Percentiles rank a stretch among this genome's conserved stretches.
Conservation (phyloP, 371 early-diverging fungal species). For the Syncephalastrum contaminatum region DNA sequence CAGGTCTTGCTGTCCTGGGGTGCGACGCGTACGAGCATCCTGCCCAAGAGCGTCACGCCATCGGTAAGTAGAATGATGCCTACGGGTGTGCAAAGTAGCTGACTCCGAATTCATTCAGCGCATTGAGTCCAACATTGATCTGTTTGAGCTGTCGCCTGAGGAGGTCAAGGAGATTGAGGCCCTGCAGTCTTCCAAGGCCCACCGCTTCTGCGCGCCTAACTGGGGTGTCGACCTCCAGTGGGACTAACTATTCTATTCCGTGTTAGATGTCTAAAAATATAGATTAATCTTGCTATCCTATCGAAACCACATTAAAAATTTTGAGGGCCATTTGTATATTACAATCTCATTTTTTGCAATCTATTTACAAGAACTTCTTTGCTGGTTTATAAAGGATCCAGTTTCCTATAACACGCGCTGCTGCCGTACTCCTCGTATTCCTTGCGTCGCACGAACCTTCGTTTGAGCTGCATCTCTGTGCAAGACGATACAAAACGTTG, state of each 20-base stretch:
- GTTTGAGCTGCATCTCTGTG: conserved; percentile 46
- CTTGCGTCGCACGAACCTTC: conserved; percentile 49
- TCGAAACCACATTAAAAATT: too few relatives aligned
- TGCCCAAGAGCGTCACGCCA: conserved; percentile 56
- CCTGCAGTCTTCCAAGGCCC: conserved; percentile 31
- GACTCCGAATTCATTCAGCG: conserved; percentile 23
- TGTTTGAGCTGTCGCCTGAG: conserved; percentile 34
- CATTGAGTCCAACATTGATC: conserved; percentile 40
- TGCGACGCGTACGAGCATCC: conserved; percentile 53
- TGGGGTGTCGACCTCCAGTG: conserved; percentile 29
- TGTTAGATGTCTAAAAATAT: too few relatives aligned
- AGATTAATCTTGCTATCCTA: too few relatives aligned
- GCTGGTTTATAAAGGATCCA: too few relatives aligned
- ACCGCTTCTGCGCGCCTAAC: conserved; percentile 31
- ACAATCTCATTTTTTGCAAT: too few relatives aligned
- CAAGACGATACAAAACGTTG: conserved; percentile 39
- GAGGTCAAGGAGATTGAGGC: conserved; percentile 42
- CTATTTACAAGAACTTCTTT: too few relatives aligned
- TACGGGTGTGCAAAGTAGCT: neutral
- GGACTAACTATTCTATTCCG: too few relatives aligned
- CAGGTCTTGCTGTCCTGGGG: conserved; percentile 82
- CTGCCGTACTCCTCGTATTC: conserved; percentile 64
- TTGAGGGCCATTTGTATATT: too few relatives aligned
- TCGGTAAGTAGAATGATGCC: conserved; percentile 28
- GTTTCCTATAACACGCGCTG: conserved; percentile 8